These are phyloP conservation scores for Corylus americana DNA, from an alignment of 306 rosid species.

Conservation along the genomic window DNA sequence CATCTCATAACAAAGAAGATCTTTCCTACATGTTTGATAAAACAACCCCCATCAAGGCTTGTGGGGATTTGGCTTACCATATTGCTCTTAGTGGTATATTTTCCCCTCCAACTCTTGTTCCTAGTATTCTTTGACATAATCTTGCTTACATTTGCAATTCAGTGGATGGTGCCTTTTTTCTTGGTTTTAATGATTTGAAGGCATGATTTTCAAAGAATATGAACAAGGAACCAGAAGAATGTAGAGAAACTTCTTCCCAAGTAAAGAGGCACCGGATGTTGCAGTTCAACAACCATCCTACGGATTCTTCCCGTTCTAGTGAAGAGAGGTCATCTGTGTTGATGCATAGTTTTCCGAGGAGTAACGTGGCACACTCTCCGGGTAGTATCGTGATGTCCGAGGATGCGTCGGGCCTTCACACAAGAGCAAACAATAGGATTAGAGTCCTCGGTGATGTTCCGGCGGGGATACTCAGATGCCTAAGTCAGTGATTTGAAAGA, in stretches of 20 bases:
- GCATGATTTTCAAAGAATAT: slow-evolving; percentile 46
- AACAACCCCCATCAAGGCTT: slow-evolving; percentile 90
- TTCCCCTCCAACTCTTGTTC: background rate
- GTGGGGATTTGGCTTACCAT: slow-evolving; percentile 65
- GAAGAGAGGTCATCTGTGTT: slow-evolving; percentile 48
- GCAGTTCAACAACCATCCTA: slow-evolving; percentile 51
- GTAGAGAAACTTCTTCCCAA: slow-evolving; percentile 61
- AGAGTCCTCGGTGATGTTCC: no score
- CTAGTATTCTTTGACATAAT: slow-evolving; percentile 14
- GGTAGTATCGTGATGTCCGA: no score
- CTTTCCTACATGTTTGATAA: slow-evolving; percentile 68
- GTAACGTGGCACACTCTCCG: no score
- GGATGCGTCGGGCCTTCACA: no score
- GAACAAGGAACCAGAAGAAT: slow-evolving; percentile 47
- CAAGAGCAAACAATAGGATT: no score
- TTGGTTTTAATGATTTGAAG: slow-evolving; percentile 16
- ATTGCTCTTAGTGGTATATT: slow-evolving; percentile 46
- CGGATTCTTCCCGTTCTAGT: slow-evolving; percentile 36
- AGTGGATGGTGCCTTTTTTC: slow-evolving; percentile 11
- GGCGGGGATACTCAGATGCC: no score
- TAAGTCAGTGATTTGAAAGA: no score
- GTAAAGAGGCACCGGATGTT: slow-evolving; percentile 83
- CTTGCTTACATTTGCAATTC: slow-evolving; percentile 12
- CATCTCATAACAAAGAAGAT: slow-evolving; percentile 55
- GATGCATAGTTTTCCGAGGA: no score